Evolutionary conservation across 1,139 yeast species (phyloP).

Genomic region (Magnusiomyces paraingens): DNA sequence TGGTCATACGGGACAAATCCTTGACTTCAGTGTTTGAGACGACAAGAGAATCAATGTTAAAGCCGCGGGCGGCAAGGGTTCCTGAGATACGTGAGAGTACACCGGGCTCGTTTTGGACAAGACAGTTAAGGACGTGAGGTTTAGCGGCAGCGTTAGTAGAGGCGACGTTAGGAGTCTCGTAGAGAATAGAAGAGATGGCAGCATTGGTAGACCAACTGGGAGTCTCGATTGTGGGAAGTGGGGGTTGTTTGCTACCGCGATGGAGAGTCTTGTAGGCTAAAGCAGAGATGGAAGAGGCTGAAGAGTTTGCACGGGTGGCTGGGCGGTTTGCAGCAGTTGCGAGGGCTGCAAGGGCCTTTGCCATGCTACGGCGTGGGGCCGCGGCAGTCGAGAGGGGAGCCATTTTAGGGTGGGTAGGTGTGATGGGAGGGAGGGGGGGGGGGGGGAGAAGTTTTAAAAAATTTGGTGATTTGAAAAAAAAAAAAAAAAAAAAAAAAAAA

Average conservation of each 20-base stretch:
- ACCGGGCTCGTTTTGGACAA: conserved; percentile 98
- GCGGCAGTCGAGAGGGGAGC: conserved; percentile 9
- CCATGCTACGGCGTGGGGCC: conserved; percentile 7
- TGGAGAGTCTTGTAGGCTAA: conserved; percentile 89
- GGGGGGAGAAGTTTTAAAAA: neutral
- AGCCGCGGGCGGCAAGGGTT: conserved; percentile 95
- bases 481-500: neutral
- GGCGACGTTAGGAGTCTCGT: conserved; percentile 84
- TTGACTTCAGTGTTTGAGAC: conserved; percentile 95
- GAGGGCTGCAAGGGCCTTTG: conserved; percentile 6
- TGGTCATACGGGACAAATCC: conserved; percentile 93
- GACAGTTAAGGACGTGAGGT: conserved; percentile 89
- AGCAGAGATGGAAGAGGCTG: conserved; percentile 68
- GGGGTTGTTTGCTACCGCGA: conserved; percentile 74
- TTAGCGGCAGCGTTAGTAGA: conserved; percentile 38
- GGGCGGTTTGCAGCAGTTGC: neutral
- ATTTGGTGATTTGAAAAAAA: no score
- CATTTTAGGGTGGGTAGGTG: conserved; percentile 2
- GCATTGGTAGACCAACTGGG: conserved; percentile 95
- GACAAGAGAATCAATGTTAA: conserved; percentile 93
- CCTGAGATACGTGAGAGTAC: conserved; percentile 91
- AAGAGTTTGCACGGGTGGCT: conserved; percentile 18
- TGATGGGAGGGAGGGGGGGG: neutral
- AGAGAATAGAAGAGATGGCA: conserved; percentile 89
- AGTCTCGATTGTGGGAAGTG: conserved; percentile 89